These are phyloP conservation scores for Colletotrichum shisoi DNA, from an alignment of 2,329 filamentous ascomycete genomes.

Conservation along the genomic window DNA sequence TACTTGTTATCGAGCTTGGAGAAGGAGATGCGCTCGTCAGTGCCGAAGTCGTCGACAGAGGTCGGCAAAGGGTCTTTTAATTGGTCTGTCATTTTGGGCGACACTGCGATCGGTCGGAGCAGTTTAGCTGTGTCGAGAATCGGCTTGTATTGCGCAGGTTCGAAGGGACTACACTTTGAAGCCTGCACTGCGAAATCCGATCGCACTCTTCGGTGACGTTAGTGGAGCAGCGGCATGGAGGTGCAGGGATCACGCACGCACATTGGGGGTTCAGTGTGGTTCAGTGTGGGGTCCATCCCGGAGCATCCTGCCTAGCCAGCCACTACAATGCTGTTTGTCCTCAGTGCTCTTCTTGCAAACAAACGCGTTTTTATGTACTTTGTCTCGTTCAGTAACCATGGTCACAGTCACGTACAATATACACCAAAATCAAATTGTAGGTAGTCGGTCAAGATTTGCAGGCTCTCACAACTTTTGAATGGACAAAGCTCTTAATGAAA, in stretches of 20 bases:
- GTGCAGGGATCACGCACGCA: conserved; percentile 19
- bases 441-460: too few species aligned
- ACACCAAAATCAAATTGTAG: too few species aligned
- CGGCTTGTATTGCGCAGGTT: neutral
- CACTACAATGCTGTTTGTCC: neutral
- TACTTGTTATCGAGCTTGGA: conserved; percentile 84
- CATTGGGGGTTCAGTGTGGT: conserved; percentile 15
- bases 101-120: neutral
- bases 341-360: neutral
- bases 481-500: too few species aligned
- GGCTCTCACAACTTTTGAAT: neutral
- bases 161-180: conserved; percentile 1
- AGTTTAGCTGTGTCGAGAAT: neutral
- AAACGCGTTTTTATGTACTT: too few species aligned
- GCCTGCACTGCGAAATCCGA: conserved; percentile 17
- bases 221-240: conserved; percentile 31
- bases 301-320: neutral
- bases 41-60: conserved; percentile 73
- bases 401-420: too few species aligned
- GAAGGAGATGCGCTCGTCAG: conserved; percentile 84
- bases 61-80: conserved; percentile 61
- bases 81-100: conserved; percentile 26
- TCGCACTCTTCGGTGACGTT: conserved; percentile 31
- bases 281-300: conserved; percentile 29
- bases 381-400: too few species aligned